A percentile compares a stretch with the other conserved stretches of the same genome.
Conservation (phyloP, 1,284 basidiomycete species). For the Irpex sp. region DNA sequence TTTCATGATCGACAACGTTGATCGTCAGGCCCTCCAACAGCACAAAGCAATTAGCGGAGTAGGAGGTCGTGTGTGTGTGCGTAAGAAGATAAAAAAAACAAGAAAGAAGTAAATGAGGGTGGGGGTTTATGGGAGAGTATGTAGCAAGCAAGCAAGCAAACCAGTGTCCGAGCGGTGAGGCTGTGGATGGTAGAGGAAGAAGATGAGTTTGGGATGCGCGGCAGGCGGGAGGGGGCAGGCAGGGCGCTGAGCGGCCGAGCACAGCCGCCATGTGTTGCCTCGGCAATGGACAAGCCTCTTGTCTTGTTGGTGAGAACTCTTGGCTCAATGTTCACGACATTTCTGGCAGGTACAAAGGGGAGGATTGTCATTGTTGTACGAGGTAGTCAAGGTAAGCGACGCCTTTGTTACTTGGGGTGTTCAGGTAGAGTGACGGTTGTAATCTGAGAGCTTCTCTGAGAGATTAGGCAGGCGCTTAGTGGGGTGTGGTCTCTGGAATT, state of each 20-base stretch:
- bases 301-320: neutral
- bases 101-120: neutral
- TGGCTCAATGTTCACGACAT: neutral
- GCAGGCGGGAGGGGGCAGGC: neutral
- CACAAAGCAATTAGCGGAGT: neutral
- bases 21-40: neutral
- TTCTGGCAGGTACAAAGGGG: neutral
- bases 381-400: neutral
- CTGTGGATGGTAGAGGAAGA: neutral
- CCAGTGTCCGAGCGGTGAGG: neutral
- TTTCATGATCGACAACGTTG: conserved; percentile 15
- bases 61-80: neutral
- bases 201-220: neutral
- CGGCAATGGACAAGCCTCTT: neutral
- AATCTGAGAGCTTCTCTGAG: neutral
- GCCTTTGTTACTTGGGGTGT: neutral
- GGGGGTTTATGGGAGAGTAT: neutral
- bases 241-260: neutral
- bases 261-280: neutral
- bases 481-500: neutral
- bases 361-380: neutral
- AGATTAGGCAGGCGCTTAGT: neutral
- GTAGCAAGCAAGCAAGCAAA: neutral
- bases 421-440: neutral
- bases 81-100: neutral